Conservation (phyloP, 768 basidiomycete genomes). For the Boletus tylopilopsis region DNA sequence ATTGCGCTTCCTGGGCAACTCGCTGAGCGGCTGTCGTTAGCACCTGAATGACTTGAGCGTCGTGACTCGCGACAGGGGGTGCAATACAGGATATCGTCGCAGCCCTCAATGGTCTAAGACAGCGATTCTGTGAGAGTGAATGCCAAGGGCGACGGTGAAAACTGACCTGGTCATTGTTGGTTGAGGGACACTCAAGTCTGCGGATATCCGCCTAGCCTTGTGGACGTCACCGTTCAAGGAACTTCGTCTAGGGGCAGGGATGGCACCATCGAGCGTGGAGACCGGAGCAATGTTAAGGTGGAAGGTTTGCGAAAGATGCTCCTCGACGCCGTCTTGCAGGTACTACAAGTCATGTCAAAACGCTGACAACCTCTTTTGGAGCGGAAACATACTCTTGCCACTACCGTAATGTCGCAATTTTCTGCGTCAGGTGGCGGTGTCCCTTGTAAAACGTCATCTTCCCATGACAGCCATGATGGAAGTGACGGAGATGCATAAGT, state of each 20-base stretch:
- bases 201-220: conserved; percentile 39
- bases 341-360: conserved; percentile 34
- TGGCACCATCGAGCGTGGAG: conserved; percentile 44
- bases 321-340: conserved; percentile 71
- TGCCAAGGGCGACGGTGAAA: neutral
- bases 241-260: conserved; percentile 42
- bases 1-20: conserved; percentile 70
- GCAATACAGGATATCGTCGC: conserved; percentile 28
- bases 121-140: conserved; percentile 5
- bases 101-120: conserved; percentile 30
- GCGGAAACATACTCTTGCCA: conserved; percentile 59
- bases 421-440: conserved; percentile 74
- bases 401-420: conserved; percentile 68
- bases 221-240: conserved; percentile 44
- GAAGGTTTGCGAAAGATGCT: conserved; percentile 61
- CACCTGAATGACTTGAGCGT: conserved; percentile 75
- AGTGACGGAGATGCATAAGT: conserved; percentile 76
- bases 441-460: conserved; percentile 77
- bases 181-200: conserved; percentile 37
- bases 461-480: conserved; percentile 88
- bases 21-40: conserved; percentile 74
- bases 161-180: conserved; percentile 28
- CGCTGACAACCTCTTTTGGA: neutral
- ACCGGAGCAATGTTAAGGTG: conserved; percentile 70
- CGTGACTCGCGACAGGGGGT: conserved; percentile 41